Evolutionary conservation across 2,329 filamentous ascomycete genomes (phyloP).

Genomic region (Fusarium sp.): DNA sequence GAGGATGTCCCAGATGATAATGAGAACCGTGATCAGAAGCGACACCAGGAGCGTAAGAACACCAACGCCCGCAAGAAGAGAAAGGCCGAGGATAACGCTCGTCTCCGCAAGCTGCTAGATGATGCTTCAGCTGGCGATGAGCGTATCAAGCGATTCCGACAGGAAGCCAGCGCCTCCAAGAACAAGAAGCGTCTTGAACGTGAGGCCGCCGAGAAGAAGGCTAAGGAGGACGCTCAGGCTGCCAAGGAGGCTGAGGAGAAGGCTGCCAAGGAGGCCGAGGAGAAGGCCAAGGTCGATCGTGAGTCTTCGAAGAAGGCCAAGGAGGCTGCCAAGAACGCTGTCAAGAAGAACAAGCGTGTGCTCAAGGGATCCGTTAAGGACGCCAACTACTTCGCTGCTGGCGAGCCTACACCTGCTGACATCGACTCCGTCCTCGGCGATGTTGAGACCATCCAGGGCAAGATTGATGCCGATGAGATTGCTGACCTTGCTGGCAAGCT

Average conservation of each 20-base stretch:
- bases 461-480: constrained; percentile 92
- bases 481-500: constrained; percentile 85
- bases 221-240: constrained; percentile 84
- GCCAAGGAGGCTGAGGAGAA: constrained; percentile 87
- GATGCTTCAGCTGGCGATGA: constrained; percentile 86
- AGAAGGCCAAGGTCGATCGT: constrained; percentile 84
- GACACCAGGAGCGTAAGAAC: constrained; percentile 98
- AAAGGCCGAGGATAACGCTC: constrained; percentile 97
- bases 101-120: constrained; percentile 90
- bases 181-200: constrained; percentile 93
- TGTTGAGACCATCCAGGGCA: constrained; percentile 86
- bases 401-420: constrained; percentile 77
- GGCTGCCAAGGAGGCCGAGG: constrained; percentile 85
- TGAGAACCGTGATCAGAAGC: constrained; percentile 98
- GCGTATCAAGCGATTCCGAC: constrained; percentile 96
- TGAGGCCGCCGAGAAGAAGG: constrained; percentile 90
- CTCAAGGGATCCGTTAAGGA: constrained; percentile 95
- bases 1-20: constrained; percentile 99
- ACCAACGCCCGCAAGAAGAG: constrained; percentile 98
- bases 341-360: constrained; percentile 99
- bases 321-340: constrained; percentile 97
- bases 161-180: constrained; percentile 91
- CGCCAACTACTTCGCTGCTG: constrained; percentile 92
- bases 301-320: constrained; percentile 94
- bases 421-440: constrained; percentile 88